phyloP scores from a whole-genome alignment of 2,329 filamentous ascomycete species.

The Penicillium hesseltinei region DNA sequence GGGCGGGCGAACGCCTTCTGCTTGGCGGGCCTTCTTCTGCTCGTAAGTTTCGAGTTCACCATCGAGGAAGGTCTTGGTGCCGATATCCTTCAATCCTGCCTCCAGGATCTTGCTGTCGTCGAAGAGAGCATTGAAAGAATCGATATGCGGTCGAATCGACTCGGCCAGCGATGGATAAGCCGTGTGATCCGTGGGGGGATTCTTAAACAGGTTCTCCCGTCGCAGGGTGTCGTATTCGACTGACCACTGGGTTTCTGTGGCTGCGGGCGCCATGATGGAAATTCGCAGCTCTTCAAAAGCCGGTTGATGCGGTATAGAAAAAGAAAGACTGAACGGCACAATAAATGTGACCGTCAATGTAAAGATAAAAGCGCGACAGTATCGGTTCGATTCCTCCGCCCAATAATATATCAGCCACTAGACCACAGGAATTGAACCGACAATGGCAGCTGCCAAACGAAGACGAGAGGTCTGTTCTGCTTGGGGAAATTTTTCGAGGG shows the following conservation, averaged over 20 bases:
- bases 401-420: constrained; percentile 13
- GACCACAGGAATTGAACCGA: constrained; percentile 25
- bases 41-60: constrained; percentile 56
- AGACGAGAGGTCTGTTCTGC: constrained; percentile 23
- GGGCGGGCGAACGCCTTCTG: constrained; percentile 55
- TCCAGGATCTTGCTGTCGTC: constrained; percentile 69
- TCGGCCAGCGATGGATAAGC: constrained; percentile 83
- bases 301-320: constrained; percentile 10
- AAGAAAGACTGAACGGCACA: constrained; percentile 13
- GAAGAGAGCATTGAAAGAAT: constrained; percentile 93
- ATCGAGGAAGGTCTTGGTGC: constrained; percentile 82
- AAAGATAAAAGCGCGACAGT: not conserved
- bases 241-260: constrained; percentile 72
- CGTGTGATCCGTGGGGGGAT: constrained; percentile 81
- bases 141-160: constrained; percentile 87
- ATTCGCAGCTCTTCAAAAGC: constrained; percentile 11
- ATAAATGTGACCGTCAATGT: constrained; percentile 9
- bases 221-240: constrained; percentile 81
- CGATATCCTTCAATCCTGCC: constrained; percentile 82
- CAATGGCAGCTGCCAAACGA: constrained; percentile 26
- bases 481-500: constrained; percentile 43
- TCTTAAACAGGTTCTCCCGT: constrained; percentile 82
- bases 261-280: constrained; percentile 52
- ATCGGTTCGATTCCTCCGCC: constrained; percentile 13
- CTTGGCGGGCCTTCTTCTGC: constrained; percentile 43